Conservation (phyloP, 345 rosid genomes). For the Physaria fendleri region DNA sequence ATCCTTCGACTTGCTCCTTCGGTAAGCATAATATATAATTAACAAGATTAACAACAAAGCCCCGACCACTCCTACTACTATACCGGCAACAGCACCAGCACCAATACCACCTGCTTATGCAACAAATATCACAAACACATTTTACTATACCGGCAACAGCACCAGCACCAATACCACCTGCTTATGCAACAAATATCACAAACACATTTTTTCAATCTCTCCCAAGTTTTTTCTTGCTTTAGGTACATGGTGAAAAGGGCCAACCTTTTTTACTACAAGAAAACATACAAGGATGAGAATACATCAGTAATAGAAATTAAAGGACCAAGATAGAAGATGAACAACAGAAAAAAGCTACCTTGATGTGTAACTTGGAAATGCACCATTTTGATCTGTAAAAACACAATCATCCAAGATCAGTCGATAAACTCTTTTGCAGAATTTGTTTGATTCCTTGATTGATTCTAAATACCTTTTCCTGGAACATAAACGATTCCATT, state of each 20-base stretch:
- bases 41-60: conserved; percentile 38
- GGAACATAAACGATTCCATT: conserved; percentile 69
- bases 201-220: background rate
- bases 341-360: conserved; percentile 36
- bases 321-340: background rate
- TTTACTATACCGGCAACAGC: conserved; percentile 60
- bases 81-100: conserved; percentile 62
- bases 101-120: conserved; percentile 43
- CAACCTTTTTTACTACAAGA: conserved; percentile 65
- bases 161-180: conserved; percentile 59
- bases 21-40: conserved; percentile 38
- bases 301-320: background rate
- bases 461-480: conserved; percentile 41
- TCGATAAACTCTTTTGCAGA: background rate
- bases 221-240: conserved; percentile 1
- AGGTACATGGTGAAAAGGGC: background rate
- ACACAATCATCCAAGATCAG: background rate
- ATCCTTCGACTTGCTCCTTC: conserved; percentile 44
- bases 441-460: background rate
- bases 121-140: background rate
- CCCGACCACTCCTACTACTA: conserved; percentile 42
- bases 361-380: conserved; percentile 41
- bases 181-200: background rate
- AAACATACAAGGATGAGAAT: conserved; percentile 11
- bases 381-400: conserved; percentile 50